phyloP scores from a whole-genome alignment of 805 yeast genomes.

The Saccharomycopsis schoenii region DNA sequence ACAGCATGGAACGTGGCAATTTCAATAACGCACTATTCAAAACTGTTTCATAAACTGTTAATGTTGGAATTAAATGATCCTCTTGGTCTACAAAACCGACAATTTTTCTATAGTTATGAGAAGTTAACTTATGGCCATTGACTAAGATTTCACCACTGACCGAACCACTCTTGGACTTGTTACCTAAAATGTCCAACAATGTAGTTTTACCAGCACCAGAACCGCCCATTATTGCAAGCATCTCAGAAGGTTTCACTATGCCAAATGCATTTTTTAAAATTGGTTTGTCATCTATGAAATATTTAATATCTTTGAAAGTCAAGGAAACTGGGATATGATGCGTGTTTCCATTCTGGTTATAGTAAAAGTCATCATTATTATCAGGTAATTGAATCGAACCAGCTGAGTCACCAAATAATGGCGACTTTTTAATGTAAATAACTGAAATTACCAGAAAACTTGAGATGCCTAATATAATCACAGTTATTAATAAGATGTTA shows the following conservation, averaged over 20 bases:
- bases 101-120: conserved; percentile 46
- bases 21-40: conserved; percentile 83
- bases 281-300: conserved; percentile 40
- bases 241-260: conserved; percentile 73
- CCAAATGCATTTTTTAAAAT: conserved; percentile 66
- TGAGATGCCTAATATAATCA: conserved; percentile 30
- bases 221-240: conserved; percentile 95
- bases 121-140: conserved; percentile 50
- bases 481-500: conserved; percentile 37
- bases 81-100: conserved; percentile 97
- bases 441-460: conserved; percentile 33
- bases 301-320: conserved; percentile 64
- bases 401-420: conserved; percentile 37
- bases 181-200: conserved; percentile 80
- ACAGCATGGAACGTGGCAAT: conserved; percentile 73
- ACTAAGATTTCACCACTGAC: conserved; percentile 59
- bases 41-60: conserved; percentile 94
- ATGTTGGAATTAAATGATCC: conserved; percentile 79
- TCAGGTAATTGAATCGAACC: conserved; percentile 20
- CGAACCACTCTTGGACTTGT: conserved; percentile 70
- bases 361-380: conserved; percentile 25
- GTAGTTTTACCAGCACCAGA: conserved; percentile 99
- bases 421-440: conserved; percentile 47
- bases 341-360: conserved; percentile 36
- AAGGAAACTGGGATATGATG: conserved; percentile 59